phyloP scores from a whole-genome alignment of 345 rosid species.

The Schrenkiella parvula region DNA sequence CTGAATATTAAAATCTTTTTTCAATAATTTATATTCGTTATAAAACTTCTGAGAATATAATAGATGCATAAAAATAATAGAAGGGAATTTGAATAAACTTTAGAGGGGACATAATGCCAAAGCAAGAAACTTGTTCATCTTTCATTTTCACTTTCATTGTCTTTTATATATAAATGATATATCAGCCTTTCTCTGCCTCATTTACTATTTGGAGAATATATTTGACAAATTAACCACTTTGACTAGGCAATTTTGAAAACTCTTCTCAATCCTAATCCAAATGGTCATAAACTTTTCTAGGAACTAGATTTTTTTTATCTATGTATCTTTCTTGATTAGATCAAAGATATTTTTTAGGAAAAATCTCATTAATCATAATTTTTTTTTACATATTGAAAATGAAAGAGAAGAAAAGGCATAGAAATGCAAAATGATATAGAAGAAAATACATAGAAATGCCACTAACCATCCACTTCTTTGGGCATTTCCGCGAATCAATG shows the following conservation, averaged over 20 bases:
- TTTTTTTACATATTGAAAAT: not conserved
- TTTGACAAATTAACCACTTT: not conserved
- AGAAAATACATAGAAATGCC: constrained; percentile 27
- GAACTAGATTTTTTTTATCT: constrained; percentile 23
- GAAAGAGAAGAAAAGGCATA: not conserved
- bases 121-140: too few species aligned
- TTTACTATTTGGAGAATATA: too few species aligned
- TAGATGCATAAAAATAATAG: too few species aligned
- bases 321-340: constrained; percentile 8
- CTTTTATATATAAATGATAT: too few species aligned
- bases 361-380: not conserved
- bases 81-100: too few species aligned
- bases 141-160: too few species aligned
- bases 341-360: not conserved
- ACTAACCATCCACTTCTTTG: constrained; percentile 37
- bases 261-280: constrained; percentile 15
- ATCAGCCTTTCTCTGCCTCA: too few species aligned
- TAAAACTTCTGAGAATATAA: too few species aligned
- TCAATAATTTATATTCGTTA: too few species aligned
- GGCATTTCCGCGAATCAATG: constrained; percentile 41
- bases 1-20: too few species aligned
- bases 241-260: constrained; percentile 10
- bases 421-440: too few species aligned
- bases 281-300: constrained; percentile 19
- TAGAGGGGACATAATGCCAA: too few species aligned